A percentile compares a stretch with the other conserved stretches of the same genome.
Evolutionary conservation across 495 filamentous ascomycete species (phyloP).

Genomic region (Neurospora tetrasperma): DNA sequence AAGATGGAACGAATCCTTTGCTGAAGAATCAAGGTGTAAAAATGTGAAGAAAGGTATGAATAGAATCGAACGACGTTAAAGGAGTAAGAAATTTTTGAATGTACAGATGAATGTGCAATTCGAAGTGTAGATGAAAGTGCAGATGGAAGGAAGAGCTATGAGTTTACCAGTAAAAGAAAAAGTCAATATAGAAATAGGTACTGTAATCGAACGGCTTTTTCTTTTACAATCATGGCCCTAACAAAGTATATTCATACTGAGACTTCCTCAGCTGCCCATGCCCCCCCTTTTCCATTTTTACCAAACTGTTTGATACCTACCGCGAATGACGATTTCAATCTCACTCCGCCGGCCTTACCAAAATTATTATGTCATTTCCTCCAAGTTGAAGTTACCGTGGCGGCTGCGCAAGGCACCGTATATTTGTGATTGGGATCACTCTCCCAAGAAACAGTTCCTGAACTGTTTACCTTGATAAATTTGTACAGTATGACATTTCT

Average conservation of each 20-base stretch:
- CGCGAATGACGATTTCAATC: not conserved
- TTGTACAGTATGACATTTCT: slow-evolving; percentile 53
- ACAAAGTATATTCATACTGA: not conserved
- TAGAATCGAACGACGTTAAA: no score
- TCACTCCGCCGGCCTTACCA: not conserved
- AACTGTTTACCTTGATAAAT: slow-evolving; percentile 49
- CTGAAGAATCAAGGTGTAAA: no score
- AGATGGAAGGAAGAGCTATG: no score
- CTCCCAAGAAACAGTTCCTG: slow-evolving; percentile 53
- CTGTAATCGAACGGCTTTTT: not conserved
- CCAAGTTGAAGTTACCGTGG: slow-evolving; percentile 12
- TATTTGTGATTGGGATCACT: slow-evolving; percentile 51
- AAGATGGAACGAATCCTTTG: no score
- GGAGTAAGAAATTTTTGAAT: no score
- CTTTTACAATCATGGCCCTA: not conserved
- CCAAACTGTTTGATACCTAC: not conserved
- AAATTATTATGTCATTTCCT: not conserved
- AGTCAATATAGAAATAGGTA: no score
- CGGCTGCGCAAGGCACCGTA: slow-evolving; percentile 36
- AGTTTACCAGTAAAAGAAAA: no score
- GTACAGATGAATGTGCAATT: no score
- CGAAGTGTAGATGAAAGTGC: no score
- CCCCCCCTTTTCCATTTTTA: not conserved
- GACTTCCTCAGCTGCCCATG: not conserved
- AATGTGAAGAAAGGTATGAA: no score